A percentile compares a stretch with the other conserved stretches of the same genome.
Evolutionary conservation across 2,329 filamentous ascomycete species (phyloP).

Genomic region (Sporothrix pallida): DNA sequence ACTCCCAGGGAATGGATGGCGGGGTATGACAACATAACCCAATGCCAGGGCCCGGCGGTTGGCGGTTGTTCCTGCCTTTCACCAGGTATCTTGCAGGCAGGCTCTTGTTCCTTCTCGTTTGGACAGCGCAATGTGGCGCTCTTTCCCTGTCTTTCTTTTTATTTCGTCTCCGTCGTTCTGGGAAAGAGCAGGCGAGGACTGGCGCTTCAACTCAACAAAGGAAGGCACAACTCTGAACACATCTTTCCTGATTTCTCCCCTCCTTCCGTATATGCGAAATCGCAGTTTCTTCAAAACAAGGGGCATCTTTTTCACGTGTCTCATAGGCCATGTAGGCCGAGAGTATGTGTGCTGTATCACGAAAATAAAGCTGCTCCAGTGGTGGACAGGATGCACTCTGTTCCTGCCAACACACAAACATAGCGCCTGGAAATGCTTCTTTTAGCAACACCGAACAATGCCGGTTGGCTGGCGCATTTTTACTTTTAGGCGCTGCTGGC

Average conservation of each 20-base stretch:
- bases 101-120: not conserved
- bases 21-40: slow-evolving; percentile 5
- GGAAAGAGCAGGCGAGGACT: slow-evolving; percentile 22
- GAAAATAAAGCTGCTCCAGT: slow-evolving; percentile 4
- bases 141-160: not conserved
- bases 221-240: not conserved
- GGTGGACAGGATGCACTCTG: not conserved
- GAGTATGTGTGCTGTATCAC: not conserved
- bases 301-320: slow-evolving; percentile 27
- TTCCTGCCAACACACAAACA: not conserved
- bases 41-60: not conserved
- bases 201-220: not conserved
- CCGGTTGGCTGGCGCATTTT: not conserved
- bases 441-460: slow-evolving; percentile 21
- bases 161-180: not conserved
- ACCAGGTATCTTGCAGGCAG: not conserved
- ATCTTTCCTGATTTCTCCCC: not conserved
- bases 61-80: slow-evolving; percentile 8
- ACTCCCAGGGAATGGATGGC: not conserved
- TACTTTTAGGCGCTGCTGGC: not conserved
- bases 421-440: not conserved
- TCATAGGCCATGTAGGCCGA: slow-evolving; percentile 4
- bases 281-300: not conserved
- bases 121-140: not conserved
- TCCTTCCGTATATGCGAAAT: not conserved